Conservation (phyloP, 805 yeast genomes). For the Yarrowia sp. region DNA sequence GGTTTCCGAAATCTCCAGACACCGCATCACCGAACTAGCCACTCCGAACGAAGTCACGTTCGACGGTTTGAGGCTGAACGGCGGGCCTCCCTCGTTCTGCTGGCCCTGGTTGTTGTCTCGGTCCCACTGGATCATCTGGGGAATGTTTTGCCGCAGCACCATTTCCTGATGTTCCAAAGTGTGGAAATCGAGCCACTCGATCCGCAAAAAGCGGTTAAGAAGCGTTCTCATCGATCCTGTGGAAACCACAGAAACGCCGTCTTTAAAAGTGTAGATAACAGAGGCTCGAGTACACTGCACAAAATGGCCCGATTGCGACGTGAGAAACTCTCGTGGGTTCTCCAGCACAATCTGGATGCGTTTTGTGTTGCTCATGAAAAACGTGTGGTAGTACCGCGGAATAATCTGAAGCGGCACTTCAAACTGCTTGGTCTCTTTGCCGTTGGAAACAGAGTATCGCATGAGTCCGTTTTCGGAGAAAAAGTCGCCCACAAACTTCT, state of each 20-base stretch:
- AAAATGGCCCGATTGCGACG: slow-evolving; percentile 52
- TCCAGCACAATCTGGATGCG: slow-evolving; percentile 48
- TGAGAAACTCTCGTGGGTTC: slow-evolving; percentile 50
- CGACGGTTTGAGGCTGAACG: slow-evolving; percentile 22
- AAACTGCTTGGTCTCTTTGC: slow-evolving; percentile 50
- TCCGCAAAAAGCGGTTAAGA: slow-evolving; percentile 57
- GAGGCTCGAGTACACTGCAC: slow-evolving; percentile 52
- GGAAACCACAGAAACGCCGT: slow-evolving; percentile 66
- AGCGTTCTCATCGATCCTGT: slow-evolving; percentile 59
- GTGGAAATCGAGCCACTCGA: slow-evolving; percentile 70
- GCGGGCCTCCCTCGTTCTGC: neutral
- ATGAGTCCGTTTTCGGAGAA: slow-evolving; percentile 52
- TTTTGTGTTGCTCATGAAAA: slow-evolving; percentile 50
- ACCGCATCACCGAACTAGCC: slow-evolving; percentile 61
- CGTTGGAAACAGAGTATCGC: slow-evolving; percentile 46
- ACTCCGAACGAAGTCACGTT: slow-evolving; percentile 56
- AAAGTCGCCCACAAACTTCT: slow-evolving; percentile 47
- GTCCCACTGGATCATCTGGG: slow-evolving; percentile 21
- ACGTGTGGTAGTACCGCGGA: slow-evolving; percentile 58
- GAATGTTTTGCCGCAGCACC: slow-evolving; percentile 28
- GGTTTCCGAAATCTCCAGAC: slow-evolving; percentile 71
- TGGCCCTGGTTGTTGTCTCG: neutral
- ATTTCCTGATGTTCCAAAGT: slow-evolving; percentile 47
- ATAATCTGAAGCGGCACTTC: slow-evolving; percentile 62
- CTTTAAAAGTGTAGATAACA: slow-evolving; percentile 53